Evolutionary conservation across 805 yeast species (phyloP).

Genomic region (Blastobotrys robertii): DNA sequence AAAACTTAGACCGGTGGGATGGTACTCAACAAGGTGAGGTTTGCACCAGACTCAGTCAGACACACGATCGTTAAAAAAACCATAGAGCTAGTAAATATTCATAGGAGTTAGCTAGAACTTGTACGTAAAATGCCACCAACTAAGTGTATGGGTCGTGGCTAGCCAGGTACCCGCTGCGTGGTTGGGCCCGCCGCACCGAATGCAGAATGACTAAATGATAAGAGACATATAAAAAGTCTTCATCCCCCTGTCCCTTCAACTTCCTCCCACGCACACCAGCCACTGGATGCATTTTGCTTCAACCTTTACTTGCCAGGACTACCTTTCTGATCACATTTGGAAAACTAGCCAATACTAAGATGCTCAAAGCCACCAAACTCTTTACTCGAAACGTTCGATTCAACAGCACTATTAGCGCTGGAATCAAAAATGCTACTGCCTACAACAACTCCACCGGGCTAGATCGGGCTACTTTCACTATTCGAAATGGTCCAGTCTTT

Average conservation of each 20-base stretch:
- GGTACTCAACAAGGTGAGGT: too few relatives aligned
- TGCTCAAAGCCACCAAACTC: conserved; percentile 1
- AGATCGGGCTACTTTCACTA: conserved; percentile 64
- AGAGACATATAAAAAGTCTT: too few relatives aligned
- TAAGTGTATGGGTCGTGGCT: too few relatives aligned
- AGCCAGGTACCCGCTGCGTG: too few relatives aligned
- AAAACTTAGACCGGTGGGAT: too few relatives aligned
- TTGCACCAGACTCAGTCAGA: too few relatives aligned
- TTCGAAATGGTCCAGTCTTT: conserved; percentile 88
- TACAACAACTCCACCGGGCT: conserved; percentile 5
- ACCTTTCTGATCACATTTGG: conserved; percentile 38
- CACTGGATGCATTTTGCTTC: conserved; percentile 5
- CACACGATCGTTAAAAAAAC: too few relatives aligned
- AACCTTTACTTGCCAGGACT: conserved; percentile 17
- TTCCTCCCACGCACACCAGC: neutral
- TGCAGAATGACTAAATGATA: too few relatives aligned
- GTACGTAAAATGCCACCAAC: too few relatives aligned
- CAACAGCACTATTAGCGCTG: neutral
- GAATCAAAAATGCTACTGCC: conserved; percentile 1
- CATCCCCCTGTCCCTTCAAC: neutral
- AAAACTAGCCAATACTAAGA: conserved; percentile 35
- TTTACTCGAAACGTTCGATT: neutral
- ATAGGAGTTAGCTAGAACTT: too few relatives aligned
- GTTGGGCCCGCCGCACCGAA: too few relatives aligned
- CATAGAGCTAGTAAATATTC: too few relatives aligned